Percentiles rank a stretch among this genome's conserved stretches.
These are phyloP conservation scores for Podospora comata DNA, from an alignment of 495 filamentous ascomycete genomes.

Conservation along the genomic window DNA sequence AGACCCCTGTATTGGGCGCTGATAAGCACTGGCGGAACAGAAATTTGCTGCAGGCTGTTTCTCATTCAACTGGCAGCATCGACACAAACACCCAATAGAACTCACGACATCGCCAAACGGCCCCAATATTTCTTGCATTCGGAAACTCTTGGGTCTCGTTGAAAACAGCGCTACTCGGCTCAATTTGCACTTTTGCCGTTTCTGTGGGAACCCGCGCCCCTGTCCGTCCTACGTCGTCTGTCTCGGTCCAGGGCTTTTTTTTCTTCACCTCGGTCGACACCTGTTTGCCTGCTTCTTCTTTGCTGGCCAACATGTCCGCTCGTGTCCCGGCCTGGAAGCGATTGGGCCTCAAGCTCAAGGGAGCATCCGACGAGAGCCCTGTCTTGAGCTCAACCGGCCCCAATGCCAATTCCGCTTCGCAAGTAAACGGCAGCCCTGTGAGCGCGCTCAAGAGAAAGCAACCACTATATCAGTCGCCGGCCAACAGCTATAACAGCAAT, in stretches of 20 bases:
- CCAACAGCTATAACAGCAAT: constrained; percentile 18
- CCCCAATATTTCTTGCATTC: neutral
- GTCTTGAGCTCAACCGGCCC: constrained; percentile 23
- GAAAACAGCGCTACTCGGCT: constrained; percentile 9
- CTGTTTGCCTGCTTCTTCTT: constrained; percentile 14
- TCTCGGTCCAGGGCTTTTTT: constrained; percentile 1
- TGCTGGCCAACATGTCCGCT: constrained; percentile 33
- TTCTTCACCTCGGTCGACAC: constrained; percentile 1
- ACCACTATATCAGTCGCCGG: constrained; percentile 1
- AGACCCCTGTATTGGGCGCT: constrained; percentile 23
- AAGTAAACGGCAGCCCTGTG: constrained; percentile 28
- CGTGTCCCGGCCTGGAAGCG: constrained; percentile 72
- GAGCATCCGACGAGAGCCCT: constrained; percentile 49
- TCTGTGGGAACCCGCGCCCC: constrained; percentile 14
- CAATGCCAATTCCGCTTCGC: constrained; percentile 18
- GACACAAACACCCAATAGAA: constrained; percentile 31
- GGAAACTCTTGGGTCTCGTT: neutral
- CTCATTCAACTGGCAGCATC: constrained; percentile 17
- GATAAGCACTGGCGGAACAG: constrained; percentile 34
- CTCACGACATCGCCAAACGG: constrained; percentile 4
- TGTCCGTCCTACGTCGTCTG: constrained; percentile 8
- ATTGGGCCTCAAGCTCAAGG: constrained; percentile 71
- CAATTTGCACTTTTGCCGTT: constrained; percentile 10
- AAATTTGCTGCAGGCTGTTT: constrained; percentile 35
- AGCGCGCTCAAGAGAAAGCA: constrained; percentile 38